Evolutionary conservation across 2,329 filamentous ascomycete species (phyloP).

Genomic region (Ceratocystis lukuohia): DNA sequence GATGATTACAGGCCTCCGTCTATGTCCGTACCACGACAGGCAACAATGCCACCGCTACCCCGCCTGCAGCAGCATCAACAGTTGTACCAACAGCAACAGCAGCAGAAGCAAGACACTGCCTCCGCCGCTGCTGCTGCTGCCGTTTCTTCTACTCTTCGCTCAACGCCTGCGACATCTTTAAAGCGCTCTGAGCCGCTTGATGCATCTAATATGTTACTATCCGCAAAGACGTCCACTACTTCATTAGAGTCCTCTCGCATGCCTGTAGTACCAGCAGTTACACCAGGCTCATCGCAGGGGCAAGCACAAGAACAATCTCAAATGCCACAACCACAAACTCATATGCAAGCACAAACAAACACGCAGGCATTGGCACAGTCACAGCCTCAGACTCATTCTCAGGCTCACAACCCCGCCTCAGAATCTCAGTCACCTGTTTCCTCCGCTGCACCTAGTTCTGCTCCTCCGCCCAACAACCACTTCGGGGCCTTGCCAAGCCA

Average conservation of each 20-base stretch:
- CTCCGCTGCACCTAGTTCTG: neutral
- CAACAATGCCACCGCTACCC: conserved; percentile 18
- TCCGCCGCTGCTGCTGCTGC: neutral
- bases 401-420: neutral
- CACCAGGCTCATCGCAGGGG: neutral
- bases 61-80: conserved; percentile 15
- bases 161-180: neutral
- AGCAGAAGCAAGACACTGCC: neutral
- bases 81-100: conserved; percentile 9
- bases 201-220: neutral
- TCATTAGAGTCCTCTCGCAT: neutral
- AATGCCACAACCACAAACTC: neutral
- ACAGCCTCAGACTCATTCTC: neutral
- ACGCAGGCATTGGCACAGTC: neutral
- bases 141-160: neutral
- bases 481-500: neutral
- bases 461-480: neutral
- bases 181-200: neutral
- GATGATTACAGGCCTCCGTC: conserved; percentile 28
- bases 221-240: neutral
- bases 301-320: neutral
- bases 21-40: conserved; percentile 23
- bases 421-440: neutral
- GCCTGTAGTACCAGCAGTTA: neutral
- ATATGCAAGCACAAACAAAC: conserved; percentile 1